Conservation (phyloP, 805 yeast species). For the Schizosaccharomyces lindneri region DNA sequence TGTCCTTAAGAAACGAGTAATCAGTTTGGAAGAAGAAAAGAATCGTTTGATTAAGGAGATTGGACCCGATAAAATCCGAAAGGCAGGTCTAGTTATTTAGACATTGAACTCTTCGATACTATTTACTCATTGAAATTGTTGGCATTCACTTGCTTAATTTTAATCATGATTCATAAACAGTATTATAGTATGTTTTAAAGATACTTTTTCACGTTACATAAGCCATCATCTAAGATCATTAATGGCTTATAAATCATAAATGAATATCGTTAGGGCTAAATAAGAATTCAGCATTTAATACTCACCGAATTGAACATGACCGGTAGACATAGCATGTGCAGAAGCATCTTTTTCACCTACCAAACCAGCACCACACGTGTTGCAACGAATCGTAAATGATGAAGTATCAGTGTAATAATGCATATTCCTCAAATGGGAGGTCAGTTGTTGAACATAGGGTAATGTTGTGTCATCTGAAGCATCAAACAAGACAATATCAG, state of each 20-base stretch:
- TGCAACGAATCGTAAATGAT: constrained; percentile 31
- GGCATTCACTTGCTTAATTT: too few relatives aligned
- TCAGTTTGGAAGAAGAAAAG: neutral
- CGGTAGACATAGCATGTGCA: constrained; percentile 36
- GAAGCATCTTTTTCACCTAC: constrained; percentile 42
- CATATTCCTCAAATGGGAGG: constrained; percentile 21
- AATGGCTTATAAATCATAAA: neutral
- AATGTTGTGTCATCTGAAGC: constrained; percentile 6
- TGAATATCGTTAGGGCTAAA: neutral
- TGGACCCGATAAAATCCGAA: neutral
- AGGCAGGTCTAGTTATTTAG: neutral
- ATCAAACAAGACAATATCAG: constrained; percentile 16
- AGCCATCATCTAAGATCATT: neutral
- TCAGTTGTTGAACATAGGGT: constrained; percentile 13
- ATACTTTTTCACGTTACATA: too few relatives aligned
- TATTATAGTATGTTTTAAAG: too few relatives aligned
- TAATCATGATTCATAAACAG: too few relatives aligned
- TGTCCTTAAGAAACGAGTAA: neutral
- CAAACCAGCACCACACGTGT: constrained; percentile 25
- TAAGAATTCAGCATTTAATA: constrained; percentile 1
- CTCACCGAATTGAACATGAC: constrained; percentile 40
- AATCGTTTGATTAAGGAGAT: neutral
- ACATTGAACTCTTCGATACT: neutral
- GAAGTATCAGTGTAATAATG: constrained; percentile 45
- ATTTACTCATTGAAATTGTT: too few relatives aligned